Base-by-base conservation (phyloP, 768 basidiomycete genomes). In the Naganishia vishniacii region DNA sequence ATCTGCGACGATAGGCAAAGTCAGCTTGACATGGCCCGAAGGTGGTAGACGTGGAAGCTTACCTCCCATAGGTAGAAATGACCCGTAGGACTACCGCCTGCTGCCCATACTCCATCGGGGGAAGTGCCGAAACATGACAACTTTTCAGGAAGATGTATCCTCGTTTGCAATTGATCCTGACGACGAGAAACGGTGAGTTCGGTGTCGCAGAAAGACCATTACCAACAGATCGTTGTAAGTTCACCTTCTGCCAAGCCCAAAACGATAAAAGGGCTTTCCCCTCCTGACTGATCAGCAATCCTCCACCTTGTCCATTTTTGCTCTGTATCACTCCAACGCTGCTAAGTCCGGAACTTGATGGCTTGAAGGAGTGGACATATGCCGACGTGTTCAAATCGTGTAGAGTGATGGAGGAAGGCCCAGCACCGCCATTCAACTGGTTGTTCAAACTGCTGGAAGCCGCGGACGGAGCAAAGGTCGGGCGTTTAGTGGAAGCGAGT, bases 41-140 rank as follows among this genome's bases (percentile, higher is more conserved):
- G 16, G 23, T 18, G 3, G 26, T n/a, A 15, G 13, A 44, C 34
- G 26, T 31, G 26, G 11, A n/a, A 32, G 82, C 85, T 71, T 68
- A 86, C 92, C 88, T 97, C 93, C 95, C 95, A 99, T 0, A 99
- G 78, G 73, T 93, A 93, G 70, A 98, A 83, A 59, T 92, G 84
- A 31, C 95, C 95, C 71, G 88, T 86, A 4, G 83, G 77, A 0
- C 91, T 93, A 32, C 92, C 95, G 26, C 88, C 93, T 0, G 89
- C 92, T 70, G 89, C 91, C 69, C 85, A 88, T 37, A 80, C 78
- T 3, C 91, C 92, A 48, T 80, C 80, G 18, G 80, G 80, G 75
- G 93, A 89, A 7, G 90, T 73, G 6, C 87, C 81, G 41, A 95
- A 82, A 69, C 88, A 91, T 26, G 85, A 83, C 47, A 98, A 79